phyloP scores from a whole-genome alignment of 805 yeast genomes.

The Zygoascus bituminiphila region DNA sequence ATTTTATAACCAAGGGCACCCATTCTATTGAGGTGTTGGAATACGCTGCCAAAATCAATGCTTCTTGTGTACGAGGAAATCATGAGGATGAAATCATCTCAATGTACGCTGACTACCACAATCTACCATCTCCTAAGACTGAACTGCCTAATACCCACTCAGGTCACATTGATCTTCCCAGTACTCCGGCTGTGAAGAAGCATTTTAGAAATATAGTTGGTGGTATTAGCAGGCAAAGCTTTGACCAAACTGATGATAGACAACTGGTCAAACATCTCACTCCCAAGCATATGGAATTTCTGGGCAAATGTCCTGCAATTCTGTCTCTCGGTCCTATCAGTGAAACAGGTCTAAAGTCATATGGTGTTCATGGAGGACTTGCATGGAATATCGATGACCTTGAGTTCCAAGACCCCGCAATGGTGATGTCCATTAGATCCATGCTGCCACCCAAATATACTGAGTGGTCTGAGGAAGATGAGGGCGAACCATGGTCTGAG shows the following conservation, averaged over 20 bases:
- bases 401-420: slow-evolving; percentile 51
- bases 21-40: slow-evolving; percentile 63
- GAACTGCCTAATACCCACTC: not conserved
- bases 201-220: not conserved
- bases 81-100: slow-evolving; percentile 71
- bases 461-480: slow-evolving; percentile 42
- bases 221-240: too few species aligned
- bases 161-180: not conserved
- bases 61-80: slow-evolving; percentile 79
- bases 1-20: slow-evolving; percentile 78
- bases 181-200: not conserved
- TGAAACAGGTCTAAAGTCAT: slow-evolving; percentile 31
- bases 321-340: slow-evolving; percentile 50
- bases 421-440: slow-evolving; percentile 61
- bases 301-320: slow-evolving; percentile 58
- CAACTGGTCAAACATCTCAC: slow-evolving; percentile 45
- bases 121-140: slow-evolving; percentile 28
- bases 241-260: slow-evolving; percentile 13
- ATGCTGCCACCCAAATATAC: slow-evolving; percentile 58
- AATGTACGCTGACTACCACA: slow-evolving; percentile 55
- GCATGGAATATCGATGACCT: slow-evolving; percentile 50
- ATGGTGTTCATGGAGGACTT: slow-evolving; percentile 81
- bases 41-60: slow-evolving; percentile 47
- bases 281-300: slow-evolving; percentile 52
- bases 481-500: slow-evolving; percentile 48